Base-by-base conservation (phyloP, 2,329 filamentous ascomycete genomes). In the Aspergillus sp. region DNA sequence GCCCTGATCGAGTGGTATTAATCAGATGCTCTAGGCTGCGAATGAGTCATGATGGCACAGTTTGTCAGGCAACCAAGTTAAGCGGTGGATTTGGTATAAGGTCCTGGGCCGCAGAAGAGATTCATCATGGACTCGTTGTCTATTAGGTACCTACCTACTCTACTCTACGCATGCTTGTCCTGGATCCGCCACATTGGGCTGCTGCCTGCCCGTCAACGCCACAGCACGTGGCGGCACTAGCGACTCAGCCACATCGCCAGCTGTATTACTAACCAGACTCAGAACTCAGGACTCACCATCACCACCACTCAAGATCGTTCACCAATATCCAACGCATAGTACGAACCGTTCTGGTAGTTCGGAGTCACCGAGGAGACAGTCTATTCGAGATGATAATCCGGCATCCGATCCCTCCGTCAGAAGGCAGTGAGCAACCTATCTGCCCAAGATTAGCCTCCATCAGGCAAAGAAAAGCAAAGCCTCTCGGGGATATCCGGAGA, bases 31-130 rank as follows among this genome's bases (percentile, higher is more conserved):
- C 14, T 38, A 51, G 51, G 50, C 45, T 51, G 19, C 33, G 7
- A 51, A 36, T 56, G 54, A 56, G 40, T 56, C 54, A 56, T 51
- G 46, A 16, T 26, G 17, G 30, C 22, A 17, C 19, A 30, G 42
- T 30, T 30, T 10, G 38, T 54, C 54, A 56, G 54, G 54, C 54
- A 56, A 56, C 54, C 48, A 53, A 35, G 40, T 41, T 26, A 46
- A 36, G 30, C 9, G 26, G 2, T 11, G 19, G 19, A 20, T 30
- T 30, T 30, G 8, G 8, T 30, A 30, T 30, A 30, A 30, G 26
- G 10, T 7, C 8, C 26, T 30, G 26, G 3, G 26, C 26, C 26
- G 26, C 26, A 30, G 26, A 3, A 30, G 26, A 30, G 26, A 30
- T 30, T 30, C 26, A 30, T 30, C 26, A 30, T 30, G 26, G 26